Evolutionary conservation across 495 filamentous ascomycete genomes (phyloP), one percentile per base, ranked within the genome.

Genomic region (Aspergillus bertholletiae): DNA sequence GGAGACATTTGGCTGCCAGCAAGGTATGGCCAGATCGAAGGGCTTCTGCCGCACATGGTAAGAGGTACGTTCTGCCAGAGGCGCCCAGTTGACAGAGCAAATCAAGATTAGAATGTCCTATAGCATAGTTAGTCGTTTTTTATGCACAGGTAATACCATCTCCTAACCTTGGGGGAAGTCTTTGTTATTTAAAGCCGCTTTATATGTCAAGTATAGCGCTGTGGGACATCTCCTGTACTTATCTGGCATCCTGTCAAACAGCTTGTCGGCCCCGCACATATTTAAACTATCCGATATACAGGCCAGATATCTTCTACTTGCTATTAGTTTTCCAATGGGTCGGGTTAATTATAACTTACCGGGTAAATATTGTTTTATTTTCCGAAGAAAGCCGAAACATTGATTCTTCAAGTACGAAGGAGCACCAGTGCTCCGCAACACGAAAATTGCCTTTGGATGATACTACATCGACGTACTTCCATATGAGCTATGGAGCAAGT

Each of bases 11-110:
- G 24, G 88, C 69, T 5, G 84, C 81, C 50, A 83, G 75, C 7
- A 58, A 54, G 24, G 79, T 83, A 55, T 89, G 80, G 2, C 86
- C 84, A 1, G 70, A 65, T 58, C 84, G 74, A 37, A 92, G 84
- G 4, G 90, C 87, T 59, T 93, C 89, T 2, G 88, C 68, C 53
- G 86, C 84, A 59, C 90, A 94, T 0, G 89, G 87, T 48, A 88
- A 87, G 7, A 96, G 75, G 51, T 88, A 81, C 22, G 68, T 75
- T 7, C 79, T 73, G 51, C 85, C 76, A 40, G 82, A 76, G 6
- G 74, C 64, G 0, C 75, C 70, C 22, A 69, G 55, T 37, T 73
- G 64, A 34, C 66, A 75, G 24, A 93, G 70, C 1, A 59, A 62
- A 35, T 82, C 65, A 23, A 90, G 77, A 49, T 82, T 85, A 30